Percentiles rank a stretch among this genome's conserved stretches.
These are phyloP conservation scores for Quercus ilex DNA, from an alignment of 306 rosid species.

Conservation along the genomic window DNA sequence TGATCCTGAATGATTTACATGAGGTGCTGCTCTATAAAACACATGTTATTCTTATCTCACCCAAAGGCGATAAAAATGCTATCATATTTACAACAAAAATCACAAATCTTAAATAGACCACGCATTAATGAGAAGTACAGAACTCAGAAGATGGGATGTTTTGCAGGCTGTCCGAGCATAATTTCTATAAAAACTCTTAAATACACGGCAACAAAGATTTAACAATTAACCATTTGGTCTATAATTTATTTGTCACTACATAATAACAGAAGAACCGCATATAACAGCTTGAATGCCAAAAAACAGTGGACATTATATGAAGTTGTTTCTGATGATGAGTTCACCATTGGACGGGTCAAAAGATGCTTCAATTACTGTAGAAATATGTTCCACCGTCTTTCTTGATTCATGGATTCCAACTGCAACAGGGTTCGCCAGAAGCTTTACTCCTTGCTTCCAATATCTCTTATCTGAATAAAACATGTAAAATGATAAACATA, in stretches of 20 bases:
- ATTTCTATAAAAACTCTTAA: background rate
- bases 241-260: background rate
- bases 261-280: background rate
- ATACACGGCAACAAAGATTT: background rate
- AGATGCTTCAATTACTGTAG: constrained; percentile 57
- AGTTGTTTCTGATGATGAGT: constrained; percentile 37
- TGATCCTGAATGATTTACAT: background rate
- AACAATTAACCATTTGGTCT: background rate
- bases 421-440: constrained; percentile 61
- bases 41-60: too few relatives aligned
- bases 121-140: background rate
- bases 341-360: constrained; percentile 67
- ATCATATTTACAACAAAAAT: background rate
- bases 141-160: background rate
- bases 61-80: background rate
- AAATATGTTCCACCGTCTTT: constrained; percentile 20
- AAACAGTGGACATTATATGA: constrained; percentile 26
- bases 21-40: background rate
- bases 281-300: background rate
- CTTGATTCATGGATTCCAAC: constrained; percentile 34
- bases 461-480: constrained; percentile 67
- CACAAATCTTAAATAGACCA: background rate
- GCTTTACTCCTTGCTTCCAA: constrained; percentile 97
- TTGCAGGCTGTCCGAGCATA: background rate
- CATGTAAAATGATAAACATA: constrained; percentile 10